A percentile compares a stretch with the other conserved stretches of the same genome.
These are phyloP conservation scores for Mucor sp. DNA, from an alignment of 371 early-diverging fungal species.

Conservation along the genomic window DNA sequence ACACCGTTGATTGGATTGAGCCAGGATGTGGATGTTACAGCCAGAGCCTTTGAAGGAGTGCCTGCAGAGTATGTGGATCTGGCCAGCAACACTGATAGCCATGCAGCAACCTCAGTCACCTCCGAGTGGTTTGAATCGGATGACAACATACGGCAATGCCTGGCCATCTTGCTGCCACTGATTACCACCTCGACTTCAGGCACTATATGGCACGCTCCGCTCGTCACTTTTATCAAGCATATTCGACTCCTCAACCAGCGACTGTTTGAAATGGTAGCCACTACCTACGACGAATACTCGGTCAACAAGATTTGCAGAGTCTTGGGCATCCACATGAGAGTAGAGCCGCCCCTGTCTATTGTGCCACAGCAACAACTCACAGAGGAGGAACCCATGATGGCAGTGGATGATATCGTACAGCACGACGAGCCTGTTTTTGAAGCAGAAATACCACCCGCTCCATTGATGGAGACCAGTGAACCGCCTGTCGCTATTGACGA, in stretches of 20 bases:
- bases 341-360: constrained; percentile 20
- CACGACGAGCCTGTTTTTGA: background rate
- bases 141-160: constrained; percentile 34
- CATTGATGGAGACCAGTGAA: background rate
- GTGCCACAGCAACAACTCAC: background rate
- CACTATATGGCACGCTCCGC: constrained; percentile 36
- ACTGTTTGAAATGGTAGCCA: constrained; percentile 38
- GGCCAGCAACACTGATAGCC: background rate
- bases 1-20: constrained; percentile 39
- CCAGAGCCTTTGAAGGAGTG: constrained; percentile 26
- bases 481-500: constrained; percentile 9
- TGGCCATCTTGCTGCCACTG: constrained; percentile 38
- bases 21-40: constrained; percentile 19
- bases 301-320: constrained; percentile 37
- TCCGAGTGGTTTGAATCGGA: constrained; percentile 51
- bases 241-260: constrained; percentile 40
- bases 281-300: constrained; percentile 31
- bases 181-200: constrained; percentile 37
- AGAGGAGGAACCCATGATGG: background rate
- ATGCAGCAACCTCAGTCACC: background rate
- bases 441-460: background rate
- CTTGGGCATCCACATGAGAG: constrained; percentile 42
- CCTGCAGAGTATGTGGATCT: constrained; percentile 10
- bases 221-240: constrained; percentile 43
- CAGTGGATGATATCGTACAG: background rate